Evolutionary conservation across 2,329 filamentous ascomycete species (phyloP), one percentile per base, ranked within the genome.

Genomic region (Pyrenochaeta sp.): DNA sequence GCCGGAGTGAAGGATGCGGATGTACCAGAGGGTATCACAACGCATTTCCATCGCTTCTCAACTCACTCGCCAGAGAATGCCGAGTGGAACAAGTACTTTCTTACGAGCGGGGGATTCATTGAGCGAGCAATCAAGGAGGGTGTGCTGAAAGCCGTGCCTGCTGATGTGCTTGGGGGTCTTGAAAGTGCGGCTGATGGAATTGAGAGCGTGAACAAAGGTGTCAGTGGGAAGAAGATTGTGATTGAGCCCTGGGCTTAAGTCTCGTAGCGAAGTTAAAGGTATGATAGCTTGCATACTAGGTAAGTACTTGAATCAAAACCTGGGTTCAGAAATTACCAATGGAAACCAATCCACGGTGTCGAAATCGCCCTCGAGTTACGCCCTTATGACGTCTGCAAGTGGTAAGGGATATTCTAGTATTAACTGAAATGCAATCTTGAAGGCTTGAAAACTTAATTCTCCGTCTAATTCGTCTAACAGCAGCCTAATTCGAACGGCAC

Each of bases 281-380:
- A 13, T 27, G 10, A 11, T 10, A 10, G 10, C 6, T 27, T 10
- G 10, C 19, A 11, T 14, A 21, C 31, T 58, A 6, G 65, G 64
- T 7, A 56, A 44, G 18, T 72, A 65, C 3, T 55, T 51, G 8
- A 51, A 51, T 15, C 73, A 69, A 32, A 76, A 74, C 18, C 61
- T 71, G 1, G 72, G 72, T 37, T 75, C 72, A 39, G 71, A 72
- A 13, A 77, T 60, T 1, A 72, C 72, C 3, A 76, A 58, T 11
- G 73, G 75, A 40, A 77, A 76, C 73, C 74, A 77, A 52, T 76
- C 73, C 11, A 77, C 67, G 2, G 71, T 54, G 35, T 68, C 61
- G 37, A 75, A 73, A 35, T 76, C 76, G 13, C 71, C 64, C 41
- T 74, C 72, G 7, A 76, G 34, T 2, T 74, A 55, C 13, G 57